Evolutionary conservation across 148 eudicot species (phyloP).

Genomic region (Vaccinium myrtillus): DNA sequence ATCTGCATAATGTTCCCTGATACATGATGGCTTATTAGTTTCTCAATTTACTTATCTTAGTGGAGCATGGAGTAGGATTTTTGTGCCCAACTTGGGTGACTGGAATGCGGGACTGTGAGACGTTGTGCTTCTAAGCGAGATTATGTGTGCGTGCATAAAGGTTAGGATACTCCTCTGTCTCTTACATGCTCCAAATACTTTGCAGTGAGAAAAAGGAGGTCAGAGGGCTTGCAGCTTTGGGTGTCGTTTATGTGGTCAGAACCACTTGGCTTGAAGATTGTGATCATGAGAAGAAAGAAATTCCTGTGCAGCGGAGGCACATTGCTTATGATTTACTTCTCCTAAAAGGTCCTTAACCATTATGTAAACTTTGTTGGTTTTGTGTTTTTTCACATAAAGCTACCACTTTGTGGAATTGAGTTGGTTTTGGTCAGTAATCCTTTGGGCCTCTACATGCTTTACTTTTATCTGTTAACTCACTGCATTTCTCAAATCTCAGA

Average conservation of each 20-base stretch:
- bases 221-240: constrained; percentile 83
- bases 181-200: constrained; percentile 21
- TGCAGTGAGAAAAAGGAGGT: constrained; percentile 81
- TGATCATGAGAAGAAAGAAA: constrained; percentile 73
- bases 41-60: neutral
- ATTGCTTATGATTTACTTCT: constrained; percentile 80
- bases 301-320: constrained; percentile 74
- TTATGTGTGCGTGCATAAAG: neutral
- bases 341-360: constrained; percentile 59
- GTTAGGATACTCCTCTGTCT: neutral
- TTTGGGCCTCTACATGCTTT: neutral
- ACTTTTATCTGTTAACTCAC: neutral
- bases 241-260: constrained; percentile 66
- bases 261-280: constrained; percentile 88
- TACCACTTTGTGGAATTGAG: neutral
- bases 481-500: constrained; percentile 26
- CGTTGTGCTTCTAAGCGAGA: neutral
- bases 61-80: neutral
- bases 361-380: neutral
- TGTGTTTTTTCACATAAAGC: constrained; percentile 8
- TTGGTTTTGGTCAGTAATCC: neutral
- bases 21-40: neutral
- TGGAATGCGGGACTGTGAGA: neutral
- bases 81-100: neutral
- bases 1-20: neutral